phyloP scores from a whole-genome alignment of 768 basidiomycete genomes.

The Russula earlei region DNA sequence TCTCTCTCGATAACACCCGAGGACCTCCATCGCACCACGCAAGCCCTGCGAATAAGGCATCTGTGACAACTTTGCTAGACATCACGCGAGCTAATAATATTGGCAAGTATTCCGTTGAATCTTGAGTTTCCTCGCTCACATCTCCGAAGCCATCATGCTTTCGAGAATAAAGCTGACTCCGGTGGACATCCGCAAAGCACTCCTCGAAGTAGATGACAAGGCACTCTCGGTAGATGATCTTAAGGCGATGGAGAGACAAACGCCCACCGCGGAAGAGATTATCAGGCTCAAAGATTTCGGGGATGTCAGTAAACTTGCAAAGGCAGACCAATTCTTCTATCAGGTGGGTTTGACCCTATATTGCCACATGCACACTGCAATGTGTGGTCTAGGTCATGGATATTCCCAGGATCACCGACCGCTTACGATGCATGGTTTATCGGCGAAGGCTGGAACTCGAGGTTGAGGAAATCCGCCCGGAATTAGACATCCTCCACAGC shows the following conservation, averaged over 20 bases:
- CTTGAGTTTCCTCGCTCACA: not conserved
- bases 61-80: conserved; percentile 63
- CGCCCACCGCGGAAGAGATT: conserved; percentile 80
- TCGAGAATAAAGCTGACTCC: conserved; percentile 59
- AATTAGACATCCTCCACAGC: conserved; percentile 60
- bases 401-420: conserved; percentile 64
- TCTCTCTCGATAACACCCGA: conserved; percentile 45
- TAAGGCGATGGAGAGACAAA: conserved; percentile 59
- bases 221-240: conserved; percentile 66
- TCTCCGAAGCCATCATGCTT: conserved; percentile 67
- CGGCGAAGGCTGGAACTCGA: conserved; percentile 75
- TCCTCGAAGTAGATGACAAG: conserved; percentile 64
- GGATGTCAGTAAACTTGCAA: conserved; percentile 64
- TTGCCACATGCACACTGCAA: not conserved
- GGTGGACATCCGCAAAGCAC: conserved; percentile 55
- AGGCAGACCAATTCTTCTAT: conserved; percentile 75
- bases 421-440: conserved; percentile 78
- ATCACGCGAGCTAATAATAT: conserved; percentile 80
- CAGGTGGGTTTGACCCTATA: conserved; percentile 39
- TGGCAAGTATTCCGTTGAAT: conserved; percentile 34
- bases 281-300: conserved; percentile 58
- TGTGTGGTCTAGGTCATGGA: conserved; percentile 50
- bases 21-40: conserved; percentile 33
- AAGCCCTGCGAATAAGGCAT: conserved; percentile 43
- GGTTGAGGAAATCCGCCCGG: conserved; percentile 74